Evolutionary conservation across 306 rosid genomes (phyloP).

Genomic region (Glycine soja): DNA sequence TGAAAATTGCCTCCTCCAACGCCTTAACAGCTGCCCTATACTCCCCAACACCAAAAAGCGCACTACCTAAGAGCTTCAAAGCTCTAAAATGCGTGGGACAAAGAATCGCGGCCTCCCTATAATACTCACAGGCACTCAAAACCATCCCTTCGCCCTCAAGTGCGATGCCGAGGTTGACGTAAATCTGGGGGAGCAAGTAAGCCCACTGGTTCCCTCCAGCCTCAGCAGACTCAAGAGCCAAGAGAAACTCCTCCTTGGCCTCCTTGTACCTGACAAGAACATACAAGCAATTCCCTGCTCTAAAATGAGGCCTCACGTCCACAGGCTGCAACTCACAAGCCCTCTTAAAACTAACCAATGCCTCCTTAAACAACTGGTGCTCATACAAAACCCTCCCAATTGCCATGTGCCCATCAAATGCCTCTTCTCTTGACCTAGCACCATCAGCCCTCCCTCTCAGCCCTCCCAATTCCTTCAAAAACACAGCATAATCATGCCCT

Average conservation of each 20-base stretch:
- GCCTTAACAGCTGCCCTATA: slow-evolving; percentile 96
- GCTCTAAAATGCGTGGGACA: slow-evolving; percentile 99
- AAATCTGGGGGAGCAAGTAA: slow-evolving; percentile 95
- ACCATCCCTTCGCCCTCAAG: slow-evolving; percentile 99
- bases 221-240: slow-evolving; percentile 94
- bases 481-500: slow-evolving; percentile 77
- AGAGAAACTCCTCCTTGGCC: slow-evolving; percentile 88
- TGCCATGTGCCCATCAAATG: slow-evolving; percentile 98
- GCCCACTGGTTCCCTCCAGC: slow-evolving; percentile 97
- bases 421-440: slow-evolving; percentile 93
- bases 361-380: slow-evolving; percentile 89
- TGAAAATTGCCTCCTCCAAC: slow-evolving; percentile 89
- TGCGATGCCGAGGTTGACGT: slow-evolving; percentile 92
- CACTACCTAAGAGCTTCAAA: slow-evolving; percentile 94
- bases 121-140: slow-evolving; percentile 98
- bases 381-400: slow-evolving; percentile 93
- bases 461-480: slow-evolving; percentile 83
- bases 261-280: slow-evolving; percentile 76
- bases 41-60: slow-evolving; percentile 97
- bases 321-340: slow-evolving; percentile 98
- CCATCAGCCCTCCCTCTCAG: slow-evolving; percentile 83
- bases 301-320: slow-evolving; percentile 93
- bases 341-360: slow-evolving; percentile 83
- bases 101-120: slow-evolving; percentile 96
- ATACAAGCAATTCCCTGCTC: slow-evolving; percentile 92